These are phyloP conservation scores for Stygiomarasmius scandens DNA, from an alignment of 1,284 basidiomycete species.

Conservation along the genomic window DNA sequence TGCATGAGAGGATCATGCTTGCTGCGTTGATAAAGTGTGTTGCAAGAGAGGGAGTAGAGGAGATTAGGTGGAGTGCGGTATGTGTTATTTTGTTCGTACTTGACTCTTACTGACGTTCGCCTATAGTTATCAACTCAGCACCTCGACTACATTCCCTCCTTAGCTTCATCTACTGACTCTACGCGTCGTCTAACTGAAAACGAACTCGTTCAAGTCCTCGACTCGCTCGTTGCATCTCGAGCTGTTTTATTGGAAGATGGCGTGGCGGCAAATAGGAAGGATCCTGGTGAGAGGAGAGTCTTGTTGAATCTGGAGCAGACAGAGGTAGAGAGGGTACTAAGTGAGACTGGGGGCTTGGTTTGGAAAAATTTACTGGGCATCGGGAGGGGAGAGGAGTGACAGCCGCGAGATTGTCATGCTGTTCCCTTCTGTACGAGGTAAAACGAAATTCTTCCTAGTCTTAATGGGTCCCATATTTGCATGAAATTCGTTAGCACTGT, in stretches of 20 bases:
- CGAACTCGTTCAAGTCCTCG: slow-evolving; percentile 65
- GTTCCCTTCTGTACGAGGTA: too few species aligned
- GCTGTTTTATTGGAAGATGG: slow-evolving; percentile 74
- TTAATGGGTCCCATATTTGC: too few species aligned
- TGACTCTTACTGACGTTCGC: too few species aligned
- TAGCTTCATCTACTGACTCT: slow-evolving; percentile 54
- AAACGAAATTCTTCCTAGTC: too few species aligned
- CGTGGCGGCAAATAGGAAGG: slow-evolving; percentile 49
- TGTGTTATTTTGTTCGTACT: too few species aligned
- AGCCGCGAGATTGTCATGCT: too few species aligned
- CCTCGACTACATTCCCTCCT: slow-evolving; percentile 56
- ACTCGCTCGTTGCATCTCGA: slow-evolving; percentile 70
- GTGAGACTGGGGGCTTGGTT: slow-evolving; percentile 67
- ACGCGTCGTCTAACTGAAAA: slow-evolving; percentile 52
- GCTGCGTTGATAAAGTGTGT: slow-evolving; percentile 85
- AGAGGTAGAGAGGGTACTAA: slow-evolving; percentile 74
- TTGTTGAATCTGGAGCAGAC: slow-evolving; percentile 70
- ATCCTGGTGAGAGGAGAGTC: slow-evolving; percentile 60
- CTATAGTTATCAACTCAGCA: slow-evolving; percentile 70
- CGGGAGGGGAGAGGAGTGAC: neutral
- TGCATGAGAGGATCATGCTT: slow-evolving; percentile 91
- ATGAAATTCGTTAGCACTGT: too few species aligned
- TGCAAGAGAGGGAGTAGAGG: slow-evolving; percentile 83
- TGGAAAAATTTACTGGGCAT: slow-evolving; percentile 61
- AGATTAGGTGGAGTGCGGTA: slow-evolving; percentile 85